Percentiles rank a stretch among this genome's conserved stretches.
Conservation (phyloP, 352 stramenopile species). For the Pythium scleroteichum region DNA sequence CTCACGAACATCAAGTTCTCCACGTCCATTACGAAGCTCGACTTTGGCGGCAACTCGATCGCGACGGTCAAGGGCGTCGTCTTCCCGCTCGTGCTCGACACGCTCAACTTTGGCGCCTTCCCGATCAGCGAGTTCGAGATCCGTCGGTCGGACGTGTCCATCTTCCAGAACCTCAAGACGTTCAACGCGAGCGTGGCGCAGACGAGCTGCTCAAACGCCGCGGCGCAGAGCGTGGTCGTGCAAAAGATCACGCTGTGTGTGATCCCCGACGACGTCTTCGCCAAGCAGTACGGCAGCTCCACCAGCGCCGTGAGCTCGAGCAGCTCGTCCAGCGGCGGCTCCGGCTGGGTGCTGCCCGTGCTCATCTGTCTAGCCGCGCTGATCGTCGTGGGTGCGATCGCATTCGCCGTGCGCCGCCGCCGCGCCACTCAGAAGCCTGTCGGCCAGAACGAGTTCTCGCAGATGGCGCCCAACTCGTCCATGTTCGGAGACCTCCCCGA, state of each 20-base stretch:
- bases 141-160: slow-evolving; percentile 59
- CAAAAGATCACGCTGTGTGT: slow-evolving; percentile 51
- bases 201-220: slow-evolving; percentile 41
- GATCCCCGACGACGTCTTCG: slow-evolving; percentile 64
- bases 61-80: slow-evolving; percentile 50
- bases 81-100: slow-evolving; percentile 54
- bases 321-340: slow-evolving; percentile 24
- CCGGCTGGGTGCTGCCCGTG: slow-evolving; percentile 42
- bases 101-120: slow-evolving; percentile 44
- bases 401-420: slow-evolving; percentile 48
- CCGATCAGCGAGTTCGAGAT: slow-evolving; percentile 73
- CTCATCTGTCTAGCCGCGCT: slow-evolving; percentile 46
- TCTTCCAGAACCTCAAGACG: slow-evolving; percentile 42
- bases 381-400: slow-evolving; percentile 44
- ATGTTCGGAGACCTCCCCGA: slow-evolving; percentile 51
- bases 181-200: slow-evolving; percentile 49
- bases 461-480: slow-evolving; percentile 29
- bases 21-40: slow-evolving; percentile 43
- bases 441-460: slow-evolving; percentile 15
- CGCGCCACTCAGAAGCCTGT: slow-evolving; percentile 24
- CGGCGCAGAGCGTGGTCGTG: slow-evolving; percentile 44
- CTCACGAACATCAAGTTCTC: slow-evolving; percentile 58
- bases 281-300: slow-evolving; percentile 38
- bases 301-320: neutral
- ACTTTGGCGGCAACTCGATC: slow-evolving; percentile 65